Conservation (phyloP, 306 rosid genomes). For the Vigna hirtella region DNA sequence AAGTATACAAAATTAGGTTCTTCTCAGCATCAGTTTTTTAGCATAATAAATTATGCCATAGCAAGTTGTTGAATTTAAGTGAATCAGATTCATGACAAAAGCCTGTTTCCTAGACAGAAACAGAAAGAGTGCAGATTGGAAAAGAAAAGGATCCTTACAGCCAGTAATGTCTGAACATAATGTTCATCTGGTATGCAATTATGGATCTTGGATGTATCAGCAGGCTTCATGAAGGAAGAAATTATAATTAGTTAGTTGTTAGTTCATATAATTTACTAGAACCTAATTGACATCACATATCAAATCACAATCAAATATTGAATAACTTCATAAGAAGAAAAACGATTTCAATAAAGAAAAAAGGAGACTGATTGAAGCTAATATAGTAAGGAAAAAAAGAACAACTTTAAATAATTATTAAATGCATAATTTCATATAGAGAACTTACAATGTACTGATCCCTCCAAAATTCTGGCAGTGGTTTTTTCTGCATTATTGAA, state of each 20-base stretch:
- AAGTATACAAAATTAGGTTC: conserved; percentile 8
- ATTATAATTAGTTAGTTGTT: conserved; percentile 17
- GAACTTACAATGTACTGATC: conserved; percentile 83
- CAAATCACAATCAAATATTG: conserved; percentile 36
- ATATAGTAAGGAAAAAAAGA: neutral
- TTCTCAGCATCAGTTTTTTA: neutral
- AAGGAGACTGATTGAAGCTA: neutral
- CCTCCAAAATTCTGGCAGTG: conserved; percentile 98
- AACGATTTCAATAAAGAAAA: conserved; percentile 1
- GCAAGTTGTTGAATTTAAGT: conserved; percentile 10
- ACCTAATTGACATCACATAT: conserved; percentile 16
- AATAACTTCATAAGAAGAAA: conserved; percentile 20
- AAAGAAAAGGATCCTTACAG: conserved; percentile 64
- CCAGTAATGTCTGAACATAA: conserved; percentile 90
- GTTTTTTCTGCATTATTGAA: conserved; percentile 75
- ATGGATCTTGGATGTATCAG: conserved; percentile 82
- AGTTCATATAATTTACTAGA: conserved; percentile 28
- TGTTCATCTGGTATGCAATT: conserved; percentile 99
- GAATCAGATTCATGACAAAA: neutral
- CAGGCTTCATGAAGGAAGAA: conserved; percentile 69
- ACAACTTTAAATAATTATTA: conserved; percentile 8
- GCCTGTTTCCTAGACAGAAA: neutral
- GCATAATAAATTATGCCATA: neutral
- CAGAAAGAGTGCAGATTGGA: neutral
- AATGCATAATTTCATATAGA: conserved; percentile 29